Conservation (phyloP, 169 alveolate genomes). For the Eimeria falciformis region DNA sequence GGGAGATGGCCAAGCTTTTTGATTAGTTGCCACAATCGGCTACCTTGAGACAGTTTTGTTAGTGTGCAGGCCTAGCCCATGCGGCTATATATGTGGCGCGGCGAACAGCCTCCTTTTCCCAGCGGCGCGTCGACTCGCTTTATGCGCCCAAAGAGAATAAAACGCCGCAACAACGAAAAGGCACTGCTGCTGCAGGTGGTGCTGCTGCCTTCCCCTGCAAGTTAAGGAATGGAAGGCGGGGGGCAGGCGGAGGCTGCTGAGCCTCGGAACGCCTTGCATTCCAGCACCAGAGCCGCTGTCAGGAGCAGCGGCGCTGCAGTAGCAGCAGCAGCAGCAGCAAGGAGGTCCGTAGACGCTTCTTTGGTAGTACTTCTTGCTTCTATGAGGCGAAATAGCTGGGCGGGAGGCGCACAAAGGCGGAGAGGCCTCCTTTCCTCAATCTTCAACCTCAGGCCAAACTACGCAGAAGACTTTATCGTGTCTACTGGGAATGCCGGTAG, state of each 20-base stretch:
- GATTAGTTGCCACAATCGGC: no score
- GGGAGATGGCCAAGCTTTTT: no score
- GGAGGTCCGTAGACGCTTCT: background rate
- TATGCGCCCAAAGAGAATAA: background rate
- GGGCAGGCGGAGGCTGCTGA: background rate
- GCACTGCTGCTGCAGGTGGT: slow-evolving; percentile 11
- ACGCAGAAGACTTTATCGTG: slow-evolving; percentile 27
- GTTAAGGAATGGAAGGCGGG: background rate
- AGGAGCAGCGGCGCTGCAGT: slow-evolving; percentile 2
- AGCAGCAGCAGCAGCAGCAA: slow-evolving; percentile 40
- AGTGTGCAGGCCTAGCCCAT: no score
- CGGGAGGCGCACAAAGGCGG: background rate
- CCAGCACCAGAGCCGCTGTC: background rate
- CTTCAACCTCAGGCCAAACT: slow-evolving; percentile 13
- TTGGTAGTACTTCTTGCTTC: slow-evolving; percentile 19
- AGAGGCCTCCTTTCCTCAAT: background rate
- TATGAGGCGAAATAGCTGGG: background rate
- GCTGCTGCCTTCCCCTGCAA: background rate
- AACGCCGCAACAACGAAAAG: background rate
- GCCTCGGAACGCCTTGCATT: background rate
- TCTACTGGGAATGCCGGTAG: background rate
- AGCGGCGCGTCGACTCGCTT: slow-evolving; percentile 46
- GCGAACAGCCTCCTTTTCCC: slow-evolving; percentile 43
- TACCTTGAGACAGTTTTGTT: no score
- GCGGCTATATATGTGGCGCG: slow-evolving; percentile 36